Evolutionary conservation across 1,284 basidiomycete genomes (phyloP).

Genomic region (Tremellales sp.): DNA sequence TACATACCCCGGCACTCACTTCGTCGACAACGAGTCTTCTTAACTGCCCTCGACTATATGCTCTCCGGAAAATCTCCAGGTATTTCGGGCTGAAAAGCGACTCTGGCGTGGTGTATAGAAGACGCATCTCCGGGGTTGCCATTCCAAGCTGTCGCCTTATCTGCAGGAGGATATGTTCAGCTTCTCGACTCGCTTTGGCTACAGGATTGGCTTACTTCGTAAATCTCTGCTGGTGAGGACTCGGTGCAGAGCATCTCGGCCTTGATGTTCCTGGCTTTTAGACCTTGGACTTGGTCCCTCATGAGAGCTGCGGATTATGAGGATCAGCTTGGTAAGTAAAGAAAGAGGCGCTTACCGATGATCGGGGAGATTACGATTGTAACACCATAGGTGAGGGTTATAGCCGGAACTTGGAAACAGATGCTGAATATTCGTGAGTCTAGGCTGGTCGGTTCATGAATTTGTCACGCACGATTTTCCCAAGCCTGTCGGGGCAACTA

Average conservation of each 20-base stretch:
- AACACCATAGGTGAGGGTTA: conserved; percentile 65
- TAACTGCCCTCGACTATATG: conserved; percentile 59
- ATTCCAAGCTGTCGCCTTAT: conserved; percentile 62
- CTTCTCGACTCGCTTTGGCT: not conserved
- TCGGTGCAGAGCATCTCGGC: conserved; percentile 68
- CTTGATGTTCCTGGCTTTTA: conserved; percentile 57
- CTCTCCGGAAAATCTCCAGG: conserved; percentile 53
- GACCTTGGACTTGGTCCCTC: conserved; percentile 71
- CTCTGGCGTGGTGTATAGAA: conserved; percentile 80
- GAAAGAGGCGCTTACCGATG: conserved; percentile 54
- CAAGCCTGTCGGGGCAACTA: conserved; percentile 82
- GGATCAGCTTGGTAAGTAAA: not conserved
- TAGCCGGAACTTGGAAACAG: conserved; percentile 82
- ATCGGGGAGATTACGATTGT: conserved; percentile 76
- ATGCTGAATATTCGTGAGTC: conserved; percentile 49
- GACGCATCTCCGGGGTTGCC: conserved; percentile 58
- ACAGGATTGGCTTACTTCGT: conserved; percentile 50
- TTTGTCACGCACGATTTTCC: conserved; percentile 62
- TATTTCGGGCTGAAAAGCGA: conserved; percentile 60
- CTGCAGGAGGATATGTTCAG: conserved; percentile 45
- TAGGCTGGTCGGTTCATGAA: not conserved
- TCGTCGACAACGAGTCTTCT: conserved; percentile 76
- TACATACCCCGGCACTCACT: conserved; percentile 48
- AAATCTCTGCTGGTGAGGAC: conserved; percentile 55
- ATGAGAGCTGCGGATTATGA: conserved; percentile 62